Base-by-base conservation (phyloP, 2,329 filamentous ascomycete species). In the Elsinoe australis region DNA sequence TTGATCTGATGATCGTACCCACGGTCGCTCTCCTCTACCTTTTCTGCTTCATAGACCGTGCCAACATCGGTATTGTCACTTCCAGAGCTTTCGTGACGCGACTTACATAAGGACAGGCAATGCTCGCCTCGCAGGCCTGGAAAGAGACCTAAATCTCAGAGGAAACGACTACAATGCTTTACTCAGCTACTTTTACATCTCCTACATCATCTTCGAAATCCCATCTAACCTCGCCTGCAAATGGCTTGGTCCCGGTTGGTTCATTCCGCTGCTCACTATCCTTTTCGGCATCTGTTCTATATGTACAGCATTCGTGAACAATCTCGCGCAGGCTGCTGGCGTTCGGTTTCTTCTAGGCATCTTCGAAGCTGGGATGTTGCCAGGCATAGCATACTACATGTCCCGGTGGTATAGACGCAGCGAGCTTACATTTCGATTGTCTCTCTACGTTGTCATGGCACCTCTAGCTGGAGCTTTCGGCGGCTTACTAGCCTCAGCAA, bases 1-100 rank as follows among this genome's bases (percentile, higher is more conserved):
- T 85, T 39, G 82, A 86, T 56, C 55, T 83, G 4, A 75, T 70
- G 55, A 75, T 84, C 35, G 69, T 85, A 0, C 82, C 83, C 0
- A 83, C 78, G 0, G 80, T 85, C 0, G 67, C 80, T 0, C 50
- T 85, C 0, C 66, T 86, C 3, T 86, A 85, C 56, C 71, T 85
- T 0, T 85, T 85, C 57, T 85, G 81, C 64, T 85, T 85, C 63
- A 84, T 85, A 53, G 82, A 85, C 56, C 73, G 82, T n/a, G 79
- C 82, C 18, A 86, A 85, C 52, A 82, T 87, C 29, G 82, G 81
- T 80, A 59, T 58, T n/a, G n/a, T n/a, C n/a, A n/a, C n/a, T n/a
- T n/a, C n/a, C n/a, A n/a, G n/a, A n/a, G n/a, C n/a, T n/a, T n/a
- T 39, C 5, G 0, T 9, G 5, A 15, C 10, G 3, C 31, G 12